Percentiles rank a stretch among this genome's conserved stretches.
These are phyloP conservation scores for Myriosclerotinia duriaeana DNA, from an alignment of 2,329 filamentous ascomycete genomes.

Conservation along the genomic window DNA sequence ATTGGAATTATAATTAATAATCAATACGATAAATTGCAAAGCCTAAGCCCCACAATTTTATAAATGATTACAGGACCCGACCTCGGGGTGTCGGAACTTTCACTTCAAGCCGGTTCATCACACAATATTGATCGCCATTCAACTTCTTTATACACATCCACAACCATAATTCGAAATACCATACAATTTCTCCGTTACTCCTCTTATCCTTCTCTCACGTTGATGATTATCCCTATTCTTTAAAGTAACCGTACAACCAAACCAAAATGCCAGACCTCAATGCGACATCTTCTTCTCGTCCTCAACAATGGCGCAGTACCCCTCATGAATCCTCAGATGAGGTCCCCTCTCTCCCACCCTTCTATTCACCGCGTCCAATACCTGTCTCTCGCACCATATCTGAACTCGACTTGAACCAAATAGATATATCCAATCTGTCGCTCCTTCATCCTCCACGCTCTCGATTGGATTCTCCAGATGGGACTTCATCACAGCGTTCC, in stretches of 20 bases:
- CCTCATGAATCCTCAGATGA: constrained; percentile 31
- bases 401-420: constrained; percentile 39
- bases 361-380: constrained; percentile 41
- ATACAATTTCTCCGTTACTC: neutral
- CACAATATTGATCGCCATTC: neutral
- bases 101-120: neutral
- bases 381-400: constrained; percentile 41
- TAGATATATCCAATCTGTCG: constrained; percentile 26
- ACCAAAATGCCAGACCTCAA: constrained; percentile 29
- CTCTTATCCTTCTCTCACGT: neutral
- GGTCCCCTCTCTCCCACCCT: constrained; percentile 38
- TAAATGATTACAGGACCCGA: constrained; percentile 5
- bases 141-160: neutral
- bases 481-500: constrained; percentile 15
- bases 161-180: neutral
- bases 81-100: constrained; percentile 8
- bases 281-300: constrained; percentile 20
- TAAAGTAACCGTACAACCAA: neutral
- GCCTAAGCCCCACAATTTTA: neutral
- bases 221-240: neutral
- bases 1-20: too few species aligned
- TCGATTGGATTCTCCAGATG: constrained; percentile 23
- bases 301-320: constrained; percentile 26
- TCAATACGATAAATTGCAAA: neutral
- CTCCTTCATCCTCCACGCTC: constrained; percentile 22